These are phyloP conservation scores for Zymoseptoria tritici DNA, from an alignment of 2,329 filamentous ascomycete genomes.

Conservation along the genomic window DNA sequence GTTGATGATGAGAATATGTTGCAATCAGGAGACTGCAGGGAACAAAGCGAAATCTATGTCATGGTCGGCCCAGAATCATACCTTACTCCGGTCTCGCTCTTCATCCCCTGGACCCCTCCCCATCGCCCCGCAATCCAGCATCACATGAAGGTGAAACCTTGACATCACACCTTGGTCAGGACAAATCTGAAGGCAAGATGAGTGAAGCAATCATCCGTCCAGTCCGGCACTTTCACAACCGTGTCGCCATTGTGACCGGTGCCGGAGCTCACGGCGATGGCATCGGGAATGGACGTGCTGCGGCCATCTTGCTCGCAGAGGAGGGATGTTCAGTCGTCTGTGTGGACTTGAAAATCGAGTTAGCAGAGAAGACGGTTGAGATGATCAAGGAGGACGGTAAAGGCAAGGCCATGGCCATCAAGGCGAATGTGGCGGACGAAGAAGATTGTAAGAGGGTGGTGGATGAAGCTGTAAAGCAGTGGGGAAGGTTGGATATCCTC, in stretches of 20 bases:
- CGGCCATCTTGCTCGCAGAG: constrained; percentile 52
- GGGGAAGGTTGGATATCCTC: constrained; percentile 54
- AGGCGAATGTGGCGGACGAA: constrained; percentile 50
- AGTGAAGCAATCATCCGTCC: constrained; percentile 26
- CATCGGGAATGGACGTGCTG: constrained; percentile 54
- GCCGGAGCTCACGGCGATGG: constrained; percentile 50
- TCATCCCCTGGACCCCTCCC: neutral
- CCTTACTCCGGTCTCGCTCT: neutral
- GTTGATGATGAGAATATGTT: too few relatives aligned
- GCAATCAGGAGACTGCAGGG: too few relatives aligned
- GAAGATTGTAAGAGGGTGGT: constrained; percentile 43
- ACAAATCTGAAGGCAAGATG: too few relatives aligned
- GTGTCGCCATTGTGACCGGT: constrained; percentile 52
- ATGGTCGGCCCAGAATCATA: neutral
- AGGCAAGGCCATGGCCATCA: constrained; percentile 38
- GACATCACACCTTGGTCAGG: too few relatives aligned
- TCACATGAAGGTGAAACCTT: too few relatives aligned
- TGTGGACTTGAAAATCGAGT: constrained; percentile 45
- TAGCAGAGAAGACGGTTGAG: constrained; percentile 47
- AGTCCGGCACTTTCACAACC: constrained; percentile 34
- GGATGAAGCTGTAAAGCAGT: constrained; percentile 39
- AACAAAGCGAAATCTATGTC: too few relatives aligned
- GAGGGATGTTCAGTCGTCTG: constrained; percentile 55
- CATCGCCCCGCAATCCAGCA: neutral
- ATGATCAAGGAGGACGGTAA: constrained; percentile 40